A percentile compares a stretch with the other conserved stretches of the same genome.
Conservation (phyloP, 768 basidiomycete genomes). For the Tricholoma saponaceum region DNA sequence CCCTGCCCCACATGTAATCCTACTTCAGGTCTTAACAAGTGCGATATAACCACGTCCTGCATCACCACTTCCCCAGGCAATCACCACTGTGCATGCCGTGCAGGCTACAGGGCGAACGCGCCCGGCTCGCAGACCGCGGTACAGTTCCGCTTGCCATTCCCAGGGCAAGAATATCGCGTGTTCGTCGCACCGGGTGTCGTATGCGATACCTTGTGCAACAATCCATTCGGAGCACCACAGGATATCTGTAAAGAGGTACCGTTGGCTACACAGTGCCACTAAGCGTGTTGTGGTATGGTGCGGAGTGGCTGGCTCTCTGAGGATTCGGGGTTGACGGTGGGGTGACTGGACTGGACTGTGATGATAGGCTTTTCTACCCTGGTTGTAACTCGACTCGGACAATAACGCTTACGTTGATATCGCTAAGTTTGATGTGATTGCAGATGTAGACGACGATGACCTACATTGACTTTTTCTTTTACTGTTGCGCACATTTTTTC, state of each 20-base stretch:
- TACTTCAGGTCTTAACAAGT: not conserved
- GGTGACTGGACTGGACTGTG: too few species aligned
- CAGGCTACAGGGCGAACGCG: not conserved
- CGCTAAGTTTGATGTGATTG: too few species aligned
- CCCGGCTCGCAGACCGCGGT: not conserved
- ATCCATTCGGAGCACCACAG: not conserved
- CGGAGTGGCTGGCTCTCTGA: too few species aligned
- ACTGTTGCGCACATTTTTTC: too few species aligned
- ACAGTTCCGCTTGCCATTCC: not conserved
- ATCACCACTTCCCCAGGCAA: not conserved
- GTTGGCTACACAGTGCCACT: too few species aligned
- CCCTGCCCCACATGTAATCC: not conserved
- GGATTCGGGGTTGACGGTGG: too few species aligned
- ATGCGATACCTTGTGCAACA: not conserved
- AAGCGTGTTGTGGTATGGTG: too few species aligned
- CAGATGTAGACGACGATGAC: too few species aligned
- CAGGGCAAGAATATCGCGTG: not conserved
- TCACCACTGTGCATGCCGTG: not conserved
- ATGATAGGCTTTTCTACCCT: too few species aligned
- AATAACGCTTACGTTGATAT: too few species aligned
- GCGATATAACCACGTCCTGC: not conserved
- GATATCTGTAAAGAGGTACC: not conserved
- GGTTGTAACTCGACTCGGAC: too few species aligned
- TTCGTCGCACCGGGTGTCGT: not conserved
- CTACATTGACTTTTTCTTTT: too few species aligned